Evolutionary conservation across 2,329 filamentous ascomycete species (phyloP).

Genomic region (Cladophialophora immunda): DNA sequence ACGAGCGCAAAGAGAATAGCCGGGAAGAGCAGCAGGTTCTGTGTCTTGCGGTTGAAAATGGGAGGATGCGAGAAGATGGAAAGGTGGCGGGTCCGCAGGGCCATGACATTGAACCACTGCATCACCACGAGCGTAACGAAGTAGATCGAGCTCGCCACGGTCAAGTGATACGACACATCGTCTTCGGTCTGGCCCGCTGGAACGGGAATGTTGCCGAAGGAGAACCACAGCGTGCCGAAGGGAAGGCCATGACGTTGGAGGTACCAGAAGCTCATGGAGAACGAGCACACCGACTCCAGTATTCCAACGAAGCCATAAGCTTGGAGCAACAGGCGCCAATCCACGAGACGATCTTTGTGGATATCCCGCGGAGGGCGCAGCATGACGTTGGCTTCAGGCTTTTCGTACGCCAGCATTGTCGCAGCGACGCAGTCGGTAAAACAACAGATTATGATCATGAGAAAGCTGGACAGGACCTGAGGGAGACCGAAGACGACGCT

Average conservation of each 20-base stretch:
- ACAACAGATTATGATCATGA: constrained; percentile 67
- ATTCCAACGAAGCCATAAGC: constrained; percentile 76
- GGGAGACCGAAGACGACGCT: constrained; percentile 77
- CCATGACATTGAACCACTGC: constrained; percentile 77
- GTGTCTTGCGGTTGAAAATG: constrained; percentile 68
- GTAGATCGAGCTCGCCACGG: constrained; percentile 76
- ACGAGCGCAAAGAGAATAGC: constrained; percentile 73
- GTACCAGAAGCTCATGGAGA: constrained; percentile 74
- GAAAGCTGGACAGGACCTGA: constrained; percentile 75
- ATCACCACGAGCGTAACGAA: constrained; percentile 83
- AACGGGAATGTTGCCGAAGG: constrained; percentile 63
- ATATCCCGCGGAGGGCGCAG: constrained; percentile 72
- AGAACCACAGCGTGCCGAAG: constrained; percentile 73
- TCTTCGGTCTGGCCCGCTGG: constrained; percentile 53
- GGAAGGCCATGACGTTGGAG: constrained; percentile 67
- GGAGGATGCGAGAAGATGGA: constrained; percentile 78
- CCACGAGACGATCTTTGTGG: constrained; percentile 75
- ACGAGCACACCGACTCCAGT: constrained; percentile 66
- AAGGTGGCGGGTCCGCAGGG: constrained; percentile 70
- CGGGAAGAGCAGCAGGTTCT: constrained; percentile 74
- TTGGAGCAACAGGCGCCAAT: constrained; percentile 76
- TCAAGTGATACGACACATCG: constrained; percentile 64
- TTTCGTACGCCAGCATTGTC: constrained; percentile 77
- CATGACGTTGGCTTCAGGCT: constrained; percentile 78
- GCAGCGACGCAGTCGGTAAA: constrained; percentile 81